Conservation (phyloP, 2,329 filamentous ascomycete species). For the Diaporthe eres region DNA sequence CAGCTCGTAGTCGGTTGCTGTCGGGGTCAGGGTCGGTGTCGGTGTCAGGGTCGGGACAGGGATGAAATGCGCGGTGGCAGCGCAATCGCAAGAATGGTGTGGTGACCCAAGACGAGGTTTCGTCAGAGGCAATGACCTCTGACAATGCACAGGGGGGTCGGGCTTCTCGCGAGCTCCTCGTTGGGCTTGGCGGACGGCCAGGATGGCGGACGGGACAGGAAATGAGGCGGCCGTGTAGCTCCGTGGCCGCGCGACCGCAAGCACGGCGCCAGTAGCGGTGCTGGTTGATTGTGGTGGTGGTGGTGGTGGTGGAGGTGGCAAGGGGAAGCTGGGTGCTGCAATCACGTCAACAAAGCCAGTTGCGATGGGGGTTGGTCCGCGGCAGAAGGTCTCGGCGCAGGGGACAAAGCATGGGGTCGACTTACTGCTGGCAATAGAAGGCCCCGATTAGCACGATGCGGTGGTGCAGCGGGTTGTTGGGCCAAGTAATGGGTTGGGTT, state of each 20-base stretch:
- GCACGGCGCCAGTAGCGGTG: not conserved
- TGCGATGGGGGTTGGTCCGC: constrained; percentile 27
- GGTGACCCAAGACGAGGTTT: constrained; percentile 1
- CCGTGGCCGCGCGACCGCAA: constrained; percentile 5
- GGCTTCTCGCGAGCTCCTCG: constrained; percentile 6
- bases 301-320: constrained; percentile 3
- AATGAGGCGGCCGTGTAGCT: constrained; percentile 16
- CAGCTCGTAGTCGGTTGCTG: not conserved
- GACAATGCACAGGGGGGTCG: not conserved
- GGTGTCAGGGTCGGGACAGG: not conserved
- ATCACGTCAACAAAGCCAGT: constrained; percentile 40
- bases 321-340: constrained; percentile 28
- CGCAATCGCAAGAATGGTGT: constrained; percentile 32
- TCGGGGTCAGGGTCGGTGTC: not conserved
- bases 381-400: constrained; percentile 14
- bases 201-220: constrained; percentile 9
- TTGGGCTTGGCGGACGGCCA: not conserved
- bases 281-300: not conserved
- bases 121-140: constrained; percentile 12
- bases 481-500: not conserved
- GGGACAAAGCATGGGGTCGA: not conserved
- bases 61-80: constrained; percentile 28
- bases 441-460: not conserved
- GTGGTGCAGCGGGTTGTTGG: constrained; percentile 10
- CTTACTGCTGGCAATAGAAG: constrained; percentile 1